Conservation (phyloP, 495 filamentous ascomycete genomes). For the Barbatosphaeria neglecta region DNA sequence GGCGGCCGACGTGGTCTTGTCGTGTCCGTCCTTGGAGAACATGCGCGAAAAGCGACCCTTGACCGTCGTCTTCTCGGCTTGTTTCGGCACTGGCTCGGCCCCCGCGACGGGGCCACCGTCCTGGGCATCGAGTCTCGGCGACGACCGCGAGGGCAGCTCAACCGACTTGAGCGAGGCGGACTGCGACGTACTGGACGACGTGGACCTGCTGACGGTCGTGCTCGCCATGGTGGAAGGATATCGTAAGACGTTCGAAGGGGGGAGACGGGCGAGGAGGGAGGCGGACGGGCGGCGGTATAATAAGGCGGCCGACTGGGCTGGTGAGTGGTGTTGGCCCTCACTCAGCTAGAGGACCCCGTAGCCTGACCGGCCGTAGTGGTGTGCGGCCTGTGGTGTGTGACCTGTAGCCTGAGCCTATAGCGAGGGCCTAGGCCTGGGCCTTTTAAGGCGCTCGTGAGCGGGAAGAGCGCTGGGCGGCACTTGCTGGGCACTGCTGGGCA, state of each 20-base stretch:
- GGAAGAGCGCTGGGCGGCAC: too few species aligned
- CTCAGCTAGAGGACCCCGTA: too few species aligned
- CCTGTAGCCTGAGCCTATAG: too few species aligned
- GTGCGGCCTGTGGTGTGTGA: too few species aligned
- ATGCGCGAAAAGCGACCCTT: slow-evolving; percentile 39
- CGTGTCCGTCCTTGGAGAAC: slow-evolving; percentile 34
- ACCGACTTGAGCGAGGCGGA: slow-evolving; percentile 34
- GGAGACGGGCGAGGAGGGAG: background rate
- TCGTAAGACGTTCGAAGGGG: background rate
- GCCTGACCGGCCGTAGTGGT: too few species aligned
- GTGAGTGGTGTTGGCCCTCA: too few species aligned
- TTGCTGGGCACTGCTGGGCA: background rate
- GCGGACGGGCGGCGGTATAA: background rate
- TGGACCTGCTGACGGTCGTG: slow-evolving; percentile 15
- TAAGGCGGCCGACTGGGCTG: too few species aligned
- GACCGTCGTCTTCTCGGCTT: slow-evolving; percentile 33
- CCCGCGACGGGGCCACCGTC: slow-evolving; percentile 20
- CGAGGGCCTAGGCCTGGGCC: too few species aligned
- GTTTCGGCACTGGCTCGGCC: slow-evolving; percentile 19
- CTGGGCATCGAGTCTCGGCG: slow-evolving; percentile 27
- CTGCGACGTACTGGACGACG: slow-evolving; percentile 28
- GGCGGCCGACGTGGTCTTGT: slow-evolving; percentile 1
- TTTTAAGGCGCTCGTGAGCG: too few species aligned
- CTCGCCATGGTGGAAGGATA: slow-evolving; percentile 9
- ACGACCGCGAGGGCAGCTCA: slow-evolving; percentile 23